Conservation (phyloP, 2,329 filamentous ascomycete species). For the Metarhizium humberi region DNA sequence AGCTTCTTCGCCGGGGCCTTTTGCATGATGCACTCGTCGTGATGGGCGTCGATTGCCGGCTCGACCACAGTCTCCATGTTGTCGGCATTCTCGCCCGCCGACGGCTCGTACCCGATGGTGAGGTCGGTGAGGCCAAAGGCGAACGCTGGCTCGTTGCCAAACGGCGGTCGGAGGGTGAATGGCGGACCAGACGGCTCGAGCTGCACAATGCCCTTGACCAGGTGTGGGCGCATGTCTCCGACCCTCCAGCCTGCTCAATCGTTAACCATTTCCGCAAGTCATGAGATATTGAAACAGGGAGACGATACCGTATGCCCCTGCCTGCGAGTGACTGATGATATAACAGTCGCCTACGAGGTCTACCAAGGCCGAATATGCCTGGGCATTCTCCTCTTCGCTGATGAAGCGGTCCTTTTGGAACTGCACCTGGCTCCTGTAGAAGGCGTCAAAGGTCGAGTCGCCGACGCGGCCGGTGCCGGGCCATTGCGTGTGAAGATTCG, state of each 20-base stretch:
- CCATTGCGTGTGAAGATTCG: constrained; percentile 23
- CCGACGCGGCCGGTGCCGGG: constrained; percentile 23
- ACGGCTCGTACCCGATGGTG: constrained; percentile 19
- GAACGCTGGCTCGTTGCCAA: constrained; percentile 11
- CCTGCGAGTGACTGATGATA: constrained; percentile 19
- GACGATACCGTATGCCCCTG: constrained; percentile 11
- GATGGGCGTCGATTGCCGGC: constrained; percentile 16
- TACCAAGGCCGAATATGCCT: constrained; percentile 11
- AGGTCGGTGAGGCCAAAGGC: constrained; percentile 19
- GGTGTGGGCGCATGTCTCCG: constrained; percentile 16
- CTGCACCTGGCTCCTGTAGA: constrained; percentile 23
- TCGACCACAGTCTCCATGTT: constrained; percentile 12
- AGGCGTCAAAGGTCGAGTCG: constrained; percentile 37
- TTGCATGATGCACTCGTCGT: constrained; percentile 20
- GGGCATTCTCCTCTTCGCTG: constrained; percentile 11
- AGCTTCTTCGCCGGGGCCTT: constrained; percentile 25
- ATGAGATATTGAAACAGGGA: neutral
- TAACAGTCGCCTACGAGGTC: constrained; percentile 19
- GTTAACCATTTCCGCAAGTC: constrained; percentile 2
- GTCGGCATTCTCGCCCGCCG: constrained; percentile 9
- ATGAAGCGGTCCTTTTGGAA: constrained; percentile 11
- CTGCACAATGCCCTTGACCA: constrained; percentile 20
- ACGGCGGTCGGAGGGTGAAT: constrained; percentile 13
- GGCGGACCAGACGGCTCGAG: constrained; percentile 19
- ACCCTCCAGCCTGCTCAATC: constrained; percentile 10